Evolutionary conservation across 169 alveolate species (phyloP), one percentile per base, ranked within the genome.

Genomic region (Cystoisospora suis): DNA sequence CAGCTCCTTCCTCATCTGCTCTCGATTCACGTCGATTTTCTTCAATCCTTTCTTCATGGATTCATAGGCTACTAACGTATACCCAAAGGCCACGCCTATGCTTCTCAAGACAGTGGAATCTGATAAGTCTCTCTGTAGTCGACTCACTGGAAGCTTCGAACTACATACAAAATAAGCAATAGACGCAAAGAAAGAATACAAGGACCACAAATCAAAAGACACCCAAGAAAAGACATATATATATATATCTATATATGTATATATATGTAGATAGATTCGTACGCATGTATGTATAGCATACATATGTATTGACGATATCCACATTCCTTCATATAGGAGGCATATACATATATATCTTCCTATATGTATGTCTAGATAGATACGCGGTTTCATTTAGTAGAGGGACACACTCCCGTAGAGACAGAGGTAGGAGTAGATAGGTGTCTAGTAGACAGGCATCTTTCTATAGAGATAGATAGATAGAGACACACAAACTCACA

Each of bases 91-190:
- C 0, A 49, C 45, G 53, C 94, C 94, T 0, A 72, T 27, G 90
- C 97, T 98, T 40, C 99, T 93, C 94, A 98, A 92, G 23, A 97
- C 98, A 3, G 99, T 98, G 9, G 99, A 97, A 93, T 98, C 99
- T 27, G 98, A 95, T 34, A 98, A 91, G 91, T 98, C 99, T 90
- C 99, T 94, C 91, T 98, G 98, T 92, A 96, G 96, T 87, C 99
- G 95, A 46, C 99, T 96, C 9, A 95, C 95, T 42, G 99, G 98
- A 0, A 98, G 92, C 92, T 98, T 98, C 23, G 96, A 77, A 69
- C 96, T 93, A 70, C 58, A 20, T 40, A 7, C 75, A 53, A 53
- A 12, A 53, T 23, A 53, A 6, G 32, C 15, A 15, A 5, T 4
- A 72, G 65, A 12, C 29, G 65, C 65, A 53, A 23, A 53, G 65